Conservation (phyloP, 2,329 filamentous ascomycete genomes). For the Graphiopsis chlorocephala region DNA sequence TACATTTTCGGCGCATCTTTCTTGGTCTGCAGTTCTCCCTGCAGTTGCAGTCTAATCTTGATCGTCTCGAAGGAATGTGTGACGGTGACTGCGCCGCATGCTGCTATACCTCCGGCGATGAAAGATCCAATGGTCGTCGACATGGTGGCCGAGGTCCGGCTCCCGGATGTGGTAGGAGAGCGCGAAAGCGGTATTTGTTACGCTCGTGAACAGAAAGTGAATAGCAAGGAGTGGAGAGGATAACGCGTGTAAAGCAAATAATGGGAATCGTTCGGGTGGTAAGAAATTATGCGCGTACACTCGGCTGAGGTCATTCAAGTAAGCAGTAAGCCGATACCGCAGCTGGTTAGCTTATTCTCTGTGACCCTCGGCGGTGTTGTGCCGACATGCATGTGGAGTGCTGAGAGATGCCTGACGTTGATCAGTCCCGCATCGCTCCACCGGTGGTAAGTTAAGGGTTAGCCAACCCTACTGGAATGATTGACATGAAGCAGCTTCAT, state of each 20-base stretch:
- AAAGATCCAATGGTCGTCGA: slow-evolving; percentile 65
- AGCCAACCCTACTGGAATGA: background rate
- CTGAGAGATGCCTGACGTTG: background rate
- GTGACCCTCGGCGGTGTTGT: background rate
- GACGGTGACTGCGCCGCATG: slow-evolving; percentile 94
- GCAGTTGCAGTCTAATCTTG: slow-evolving; percentile 95
- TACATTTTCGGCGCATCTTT: slow-evolving; percentile 84
- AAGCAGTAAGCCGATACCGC: background rate
- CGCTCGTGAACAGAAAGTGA: background rate
- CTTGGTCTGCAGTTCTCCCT: slow-evolving; percentile 90
- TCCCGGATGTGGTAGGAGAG: background rate
- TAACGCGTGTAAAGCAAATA: background rate
- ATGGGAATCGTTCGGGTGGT: background rate
- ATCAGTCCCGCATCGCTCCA: background rate
- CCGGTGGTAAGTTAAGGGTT: background rate
- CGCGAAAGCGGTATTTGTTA: background rate
- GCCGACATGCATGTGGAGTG: background rate
- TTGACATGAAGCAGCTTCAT: background rate
- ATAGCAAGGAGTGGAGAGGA: background rate
- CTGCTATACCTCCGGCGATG: slow-evolving; percentile 92
- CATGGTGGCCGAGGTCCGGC: slow-evolving; percentile 33
- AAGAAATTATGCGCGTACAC: background rate
- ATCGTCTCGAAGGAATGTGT: slow-evolving; percentile 98
- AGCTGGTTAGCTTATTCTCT: background rate
- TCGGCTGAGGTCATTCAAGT: slow-evolving; percentile 1